phyloP scores from a whole-genome alignment of 2,329 filamentous ascomycete genomes.

The Cytospora paraplurivora region DNA sequence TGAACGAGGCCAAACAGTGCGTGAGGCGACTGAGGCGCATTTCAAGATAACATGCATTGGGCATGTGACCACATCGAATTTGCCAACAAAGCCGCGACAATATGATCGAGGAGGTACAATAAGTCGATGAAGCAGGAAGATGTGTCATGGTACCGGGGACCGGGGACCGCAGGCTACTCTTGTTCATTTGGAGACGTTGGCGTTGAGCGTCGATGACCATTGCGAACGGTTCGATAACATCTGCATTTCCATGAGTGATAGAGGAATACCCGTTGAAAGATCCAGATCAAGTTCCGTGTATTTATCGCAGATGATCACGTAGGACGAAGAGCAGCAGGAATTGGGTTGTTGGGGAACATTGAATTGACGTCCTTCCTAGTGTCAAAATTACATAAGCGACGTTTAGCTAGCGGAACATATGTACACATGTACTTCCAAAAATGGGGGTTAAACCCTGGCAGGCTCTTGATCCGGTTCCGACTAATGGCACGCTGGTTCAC shows the following conservation, averaged over 20 bases:
- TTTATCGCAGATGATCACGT: background rate
- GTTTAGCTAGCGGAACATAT: background rate
- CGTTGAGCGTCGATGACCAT: background rate
- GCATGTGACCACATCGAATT: background rate
- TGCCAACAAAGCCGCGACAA: background rate
- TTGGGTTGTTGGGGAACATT: no score
- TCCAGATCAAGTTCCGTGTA: background rate
- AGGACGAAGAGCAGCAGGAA: background rate
- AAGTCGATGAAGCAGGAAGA: background rate
- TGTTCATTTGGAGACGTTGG: background rate
- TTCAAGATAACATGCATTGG: background rate
- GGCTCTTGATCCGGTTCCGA: background rate
- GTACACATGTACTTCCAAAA: background rate
- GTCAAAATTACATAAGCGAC: constrained; percentile 5
- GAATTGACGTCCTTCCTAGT: background rate
- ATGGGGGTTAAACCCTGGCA: background rate
- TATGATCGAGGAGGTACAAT: background rate
- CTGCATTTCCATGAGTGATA: background rate
- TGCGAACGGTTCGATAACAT: background rate
- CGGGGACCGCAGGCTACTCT: constrained; percentile 1
- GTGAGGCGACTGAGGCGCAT: background rate
- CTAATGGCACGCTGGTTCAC: background rate
- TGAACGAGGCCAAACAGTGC: background rate
- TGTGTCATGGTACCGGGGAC: constrained; percentile 1
- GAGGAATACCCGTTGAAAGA: constrained; percentile 17